Base-by-base conservation (phyloP, 2,329 filamentous ascomycete genomes). In the Fusarium annulatum region DNA sequence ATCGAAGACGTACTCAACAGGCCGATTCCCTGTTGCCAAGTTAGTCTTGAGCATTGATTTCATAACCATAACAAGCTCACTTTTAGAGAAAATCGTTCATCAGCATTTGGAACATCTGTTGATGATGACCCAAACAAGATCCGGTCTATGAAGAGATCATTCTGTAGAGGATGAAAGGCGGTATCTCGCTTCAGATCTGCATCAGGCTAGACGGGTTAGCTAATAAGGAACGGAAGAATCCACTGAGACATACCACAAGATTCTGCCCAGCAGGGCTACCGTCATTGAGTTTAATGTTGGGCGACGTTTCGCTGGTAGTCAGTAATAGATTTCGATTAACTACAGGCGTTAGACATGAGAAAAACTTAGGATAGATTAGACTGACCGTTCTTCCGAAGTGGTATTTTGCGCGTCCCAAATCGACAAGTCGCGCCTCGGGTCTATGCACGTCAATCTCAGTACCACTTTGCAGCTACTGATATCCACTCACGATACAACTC, bases 361-460 rank as follows among this genome's bases (percentile, higher is more conserved):
- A 14, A 45, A 46, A 14, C 23, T 19, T 4, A 9, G 8, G 43
- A 14, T 14, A 8, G 16, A 46, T 12, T 3, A 18, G 3, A 10
- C 19, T 19, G 38, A 48, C 74, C 73, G 36, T 76, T 76, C 30
- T 74, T 76, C 30, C 74, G 56, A 4, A 68, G 21, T 4, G 74
- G 74, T 19, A 76, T 57, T 26, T 76, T 76, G 26, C 73, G 66
- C 15, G 64, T 62, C 3, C 73, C 74, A n/a, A 76, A 76, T 15
- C 49, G 56, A 58, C 73, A 76, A 9, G 45, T 46, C 23, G 33
- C 38, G 7, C 39, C 58, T 15, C 74, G 71, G 36, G 61, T 57
- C 72, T 74, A 48, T 5, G 5, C 11, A 21, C 7, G 51, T 74
- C 39, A 74, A 33, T 19, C 5, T 16, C 2, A 39, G 33, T 7